Percentiles rank a stretch among this genome's conserved stretches.
Conservation (phyloP, 176 grass and related monocot genomes). For the Raddia guianensis region DNA sequence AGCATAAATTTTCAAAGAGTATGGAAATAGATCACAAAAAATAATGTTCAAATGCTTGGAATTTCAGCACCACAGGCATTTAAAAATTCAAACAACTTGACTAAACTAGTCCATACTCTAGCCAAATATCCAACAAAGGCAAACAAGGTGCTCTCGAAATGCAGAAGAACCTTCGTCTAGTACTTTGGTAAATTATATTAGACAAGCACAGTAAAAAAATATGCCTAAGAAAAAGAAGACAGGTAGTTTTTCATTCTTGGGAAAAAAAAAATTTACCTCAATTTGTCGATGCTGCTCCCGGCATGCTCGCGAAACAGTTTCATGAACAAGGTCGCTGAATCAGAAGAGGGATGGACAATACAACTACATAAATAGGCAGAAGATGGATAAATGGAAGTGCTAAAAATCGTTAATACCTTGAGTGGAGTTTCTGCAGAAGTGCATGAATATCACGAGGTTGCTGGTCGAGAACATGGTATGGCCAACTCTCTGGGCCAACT, state of each 20-base stretch:
- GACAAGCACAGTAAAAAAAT: neutral
- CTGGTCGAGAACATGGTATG: constrained; percentile 84
- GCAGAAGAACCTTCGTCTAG: neutral
- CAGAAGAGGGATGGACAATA: constrained; percentile 29
- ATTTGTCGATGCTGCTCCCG: constrained; percentile 92
- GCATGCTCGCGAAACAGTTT: constrained; percentile 85
- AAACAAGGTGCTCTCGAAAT: constrained; percentile 1
- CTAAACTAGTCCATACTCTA: constrained; percentile 12
- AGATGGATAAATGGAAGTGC: neutral
- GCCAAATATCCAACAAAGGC: neutral
- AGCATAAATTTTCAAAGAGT: neutral
- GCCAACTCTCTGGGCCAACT: constrained; percentile 80
- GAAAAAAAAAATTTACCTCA: constrained; percentile 60
- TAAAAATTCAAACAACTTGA: neutral
- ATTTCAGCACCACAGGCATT: neutral
- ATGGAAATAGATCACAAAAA: constrained; percentile 5
- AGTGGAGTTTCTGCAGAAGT: constrained; percentile 97
- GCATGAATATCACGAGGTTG: constrained; percentile 85
- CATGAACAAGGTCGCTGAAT: constrained; percentile 90
- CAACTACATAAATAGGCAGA: constrained; percentile 1
- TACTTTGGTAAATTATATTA: constrained; percentile 10
- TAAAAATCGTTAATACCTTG: constrained; percentile 62
- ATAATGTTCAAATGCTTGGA: constrained; percentile 16
- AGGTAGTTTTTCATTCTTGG: constrained; percentile 12
- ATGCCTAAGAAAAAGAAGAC: neutral